Percentiles rank a stretch among this genome's conserved stretches.
Evolutionary conservation across 768 basidiomycete genomes (phyloP).

Genomic region (Coprinopsis strossmayeri): DNA sequence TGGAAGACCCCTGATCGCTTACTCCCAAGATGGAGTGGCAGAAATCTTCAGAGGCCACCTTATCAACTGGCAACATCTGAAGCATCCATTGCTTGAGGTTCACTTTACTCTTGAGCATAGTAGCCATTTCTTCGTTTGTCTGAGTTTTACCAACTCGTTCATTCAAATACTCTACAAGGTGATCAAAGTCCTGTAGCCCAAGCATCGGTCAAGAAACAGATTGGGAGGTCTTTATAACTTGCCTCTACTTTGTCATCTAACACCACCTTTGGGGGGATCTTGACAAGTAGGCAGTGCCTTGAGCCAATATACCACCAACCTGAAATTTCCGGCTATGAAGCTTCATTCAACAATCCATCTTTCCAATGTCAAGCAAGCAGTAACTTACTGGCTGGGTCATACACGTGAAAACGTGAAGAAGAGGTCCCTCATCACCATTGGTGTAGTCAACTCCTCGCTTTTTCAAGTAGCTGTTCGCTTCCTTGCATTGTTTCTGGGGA

Average conservation of each 20-base stretch:
- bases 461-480: neutral
- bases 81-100: neutral
- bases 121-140: neutral
- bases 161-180: no score
- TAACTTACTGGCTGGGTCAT: neutral
- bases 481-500: neutral
- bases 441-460: neutral
- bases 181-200: no score
- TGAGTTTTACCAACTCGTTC: neutral
- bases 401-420: neutral
- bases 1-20: no score
- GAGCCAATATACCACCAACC: slow-evolving; percentile 4
- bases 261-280: neutral
- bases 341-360: neutral
- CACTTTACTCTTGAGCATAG: neutral
- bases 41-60: neutral
- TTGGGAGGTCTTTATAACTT: no score
- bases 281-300: neutral
- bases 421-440: neutral
- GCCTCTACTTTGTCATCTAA: neutral
- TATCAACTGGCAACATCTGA: neutral
- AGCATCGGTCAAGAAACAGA: no score
- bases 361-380: neutral
- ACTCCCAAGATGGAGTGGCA: neutral
- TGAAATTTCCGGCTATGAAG: neutral